A percentile compares a stretch with the other conserved stretches of the same genome.
phyloP scores from a whole-genome alignment of 2,329 filamentous ascomycete species.

The Ceratocystis papillata region DNA sequence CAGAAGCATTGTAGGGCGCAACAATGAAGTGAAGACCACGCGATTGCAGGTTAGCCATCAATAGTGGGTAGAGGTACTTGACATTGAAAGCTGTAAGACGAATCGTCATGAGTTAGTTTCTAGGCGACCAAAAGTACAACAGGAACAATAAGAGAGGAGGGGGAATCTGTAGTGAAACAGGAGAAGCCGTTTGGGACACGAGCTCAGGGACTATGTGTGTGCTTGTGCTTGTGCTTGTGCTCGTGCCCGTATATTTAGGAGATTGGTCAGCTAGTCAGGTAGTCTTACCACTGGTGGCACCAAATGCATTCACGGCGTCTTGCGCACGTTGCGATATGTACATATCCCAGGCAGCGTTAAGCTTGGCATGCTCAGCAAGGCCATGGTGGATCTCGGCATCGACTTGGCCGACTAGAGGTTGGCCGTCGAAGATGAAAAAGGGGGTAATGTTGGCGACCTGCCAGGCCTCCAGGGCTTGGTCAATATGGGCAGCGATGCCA shows the following conservation, averaged over 20 bases:
- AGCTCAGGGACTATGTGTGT: too few relatives aligned
- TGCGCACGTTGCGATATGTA: conserved; percentile 74
- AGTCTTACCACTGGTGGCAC: conserved; percentile 56
- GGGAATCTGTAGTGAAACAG: background rate
- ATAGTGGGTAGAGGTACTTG: conserved; percentile 61
- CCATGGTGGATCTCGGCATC: conserved; percentile 55
- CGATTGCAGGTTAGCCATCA: conserved; percentile 62
- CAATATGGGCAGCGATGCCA: conserved; percentile 63
- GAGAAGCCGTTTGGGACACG: background rate
- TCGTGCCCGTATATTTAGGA: too few relatives aligned
- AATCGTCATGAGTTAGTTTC: background rate
- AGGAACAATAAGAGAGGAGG: background rate
- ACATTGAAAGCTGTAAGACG: conserved; percentile 53
- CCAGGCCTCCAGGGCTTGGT: conserved; percentile 64
- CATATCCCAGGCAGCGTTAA: conserved; percentile 71
- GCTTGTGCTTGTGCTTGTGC: too few relatives aligned
- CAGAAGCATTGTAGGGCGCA: conserved; percentile 76
- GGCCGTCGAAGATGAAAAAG: conserved; percentile 84
- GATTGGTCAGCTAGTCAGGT: background rate
- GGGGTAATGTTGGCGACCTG: conserved; percentile 59
- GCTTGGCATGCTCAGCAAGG: conserved; percentile 55
- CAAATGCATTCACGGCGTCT: conserved; percentile 76
- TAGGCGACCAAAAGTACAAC: background rate
- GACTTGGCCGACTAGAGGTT: conserved; percentile 67
- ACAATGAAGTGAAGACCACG: conserved; percentile 65